These are phyloP conservation scores for Calycina herbarum DNA, from an alignment of 2,329 filamentous ascomycete genomes.

Conservation along the genomic window DNA sequence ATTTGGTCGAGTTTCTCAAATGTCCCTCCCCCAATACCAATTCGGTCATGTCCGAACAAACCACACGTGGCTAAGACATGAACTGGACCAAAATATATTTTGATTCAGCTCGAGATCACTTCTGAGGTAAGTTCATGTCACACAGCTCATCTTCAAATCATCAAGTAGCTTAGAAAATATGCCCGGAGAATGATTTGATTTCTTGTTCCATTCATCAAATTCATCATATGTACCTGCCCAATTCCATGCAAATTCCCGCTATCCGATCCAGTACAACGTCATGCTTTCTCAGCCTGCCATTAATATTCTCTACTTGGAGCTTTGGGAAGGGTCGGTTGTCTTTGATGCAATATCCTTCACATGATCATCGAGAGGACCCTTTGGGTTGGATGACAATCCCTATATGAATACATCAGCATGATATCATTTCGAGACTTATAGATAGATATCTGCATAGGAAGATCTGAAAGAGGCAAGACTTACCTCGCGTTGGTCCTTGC, in stretches of 20 bases:
- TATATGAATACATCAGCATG: constrained; percentile 29
- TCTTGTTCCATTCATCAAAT: not conserved
- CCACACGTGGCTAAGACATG: not conserved
- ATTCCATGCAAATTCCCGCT: not conserved
- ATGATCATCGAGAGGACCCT: constrained; percentile 60
- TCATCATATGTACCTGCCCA: not conserved
- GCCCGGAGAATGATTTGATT: not conserved
- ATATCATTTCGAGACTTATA: not conserved
- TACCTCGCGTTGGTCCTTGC: constrained; percentile 52
- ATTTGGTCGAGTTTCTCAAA: not conserved
- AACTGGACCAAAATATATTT: no score
- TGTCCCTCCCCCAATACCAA: not conserved
- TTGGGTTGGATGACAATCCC: constrained; percentile 65
- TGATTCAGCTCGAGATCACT: no score
- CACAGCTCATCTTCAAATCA: not conserved
- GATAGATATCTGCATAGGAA: no score
- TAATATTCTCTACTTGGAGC: constrained; percentile 9
- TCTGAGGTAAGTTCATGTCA: no score
- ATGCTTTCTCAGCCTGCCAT: not conserved
- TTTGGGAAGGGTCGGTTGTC: constrained; percentile 17
- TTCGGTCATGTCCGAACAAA: not conserved
- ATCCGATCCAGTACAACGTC: not conserved
- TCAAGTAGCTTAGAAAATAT: not conserved
- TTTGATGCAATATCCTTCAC: constrained; percentile 52
- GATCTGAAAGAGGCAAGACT: constrained; percentile 15